A percentile compares a stretch with the other conserved stretches of the same genome.
Evolutionary conservation across 1,284 basidiomycete species (phyloP).

Genomic region (Ustilago curta): DNA sequence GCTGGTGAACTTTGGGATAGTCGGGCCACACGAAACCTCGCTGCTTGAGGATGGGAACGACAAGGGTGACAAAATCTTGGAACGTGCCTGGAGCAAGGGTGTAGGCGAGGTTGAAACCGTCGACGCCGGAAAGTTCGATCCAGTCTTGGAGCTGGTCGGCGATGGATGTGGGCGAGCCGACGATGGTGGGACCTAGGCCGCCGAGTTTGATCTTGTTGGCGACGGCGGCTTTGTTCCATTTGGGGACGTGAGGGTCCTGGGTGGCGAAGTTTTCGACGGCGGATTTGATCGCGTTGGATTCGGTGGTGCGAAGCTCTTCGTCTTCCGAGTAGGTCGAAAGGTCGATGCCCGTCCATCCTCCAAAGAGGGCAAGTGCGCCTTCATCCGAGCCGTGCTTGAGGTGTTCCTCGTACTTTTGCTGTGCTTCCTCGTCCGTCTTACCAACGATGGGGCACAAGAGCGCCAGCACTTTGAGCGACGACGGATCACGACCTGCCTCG

Average conservation of each 20-base stretch:
- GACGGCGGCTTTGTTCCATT: constrained; percentile 63
- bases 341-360: constrained; percentile 67
- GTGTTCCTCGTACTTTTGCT: constrained; percentile 63
- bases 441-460: constrained; percentile 64
- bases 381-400: constrained; percentile 58
- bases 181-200: constrained; percentile 63
- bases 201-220: constrained; percentile 65
- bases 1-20: constrained; percentile 45
- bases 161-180: constrained; percentile 47
- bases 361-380: constrained; percentile 68
- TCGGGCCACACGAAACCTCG: constrained; percentile 64
- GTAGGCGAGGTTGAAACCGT: constrained; percentile 65
- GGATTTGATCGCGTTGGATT: constrained; percentile 64
- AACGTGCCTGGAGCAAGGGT: constrained; percentile 60
- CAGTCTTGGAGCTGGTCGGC: constrained; percentile 59
- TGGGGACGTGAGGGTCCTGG: constrained; percentile 60
- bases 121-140: constrained; percentile 57
- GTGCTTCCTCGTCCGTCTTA: constrained; percentile 65
- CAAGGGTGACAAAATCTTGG: constrained; percentile 53
- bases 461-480: constrained; percentile 64
- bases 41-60: constrained; percentile 60
- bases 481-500: constrained; percentile 61
- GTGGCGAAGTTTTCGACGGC: constrained; percentile 62
- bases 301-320: constrained; percentile 58
- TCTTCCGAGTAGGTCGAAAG: constrained; percentile 55